Conservation (phyloP, 805 yeast species). For the Kazachstania bromeliacearum region DNA sequence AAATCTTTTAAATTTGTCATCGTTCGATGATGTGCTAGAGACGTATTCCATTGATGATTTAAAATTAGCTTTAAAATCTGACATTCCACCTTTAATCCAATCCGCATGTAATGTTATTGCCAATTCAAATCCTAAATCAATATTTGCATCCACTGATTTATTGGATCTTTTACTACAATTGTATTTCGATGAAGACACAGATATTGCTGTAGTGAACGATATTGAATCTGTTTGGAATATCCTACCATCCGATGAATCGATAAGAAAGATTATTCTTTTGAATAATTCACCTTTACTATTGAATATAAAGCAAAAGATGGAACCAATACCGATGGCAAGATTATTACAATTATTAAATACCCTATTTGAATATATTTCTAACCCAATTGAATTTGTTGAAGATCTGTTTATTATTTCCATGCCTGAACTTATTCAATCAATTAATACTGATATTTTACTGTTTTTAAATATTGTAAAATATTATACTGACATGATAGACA, state of each 20-base stretch:
- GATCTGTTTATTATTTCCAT: constrained; percentile 13
- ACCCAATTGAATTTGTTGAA: constrained; percentile 12
- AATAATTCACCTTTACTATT: constrained; percentile 15
- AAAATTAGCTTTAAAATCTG: constrained; percentile 15
- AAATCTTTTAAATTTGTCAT: constrained; percentile 10
- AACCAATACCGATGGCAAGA: constrained; percentile 16
- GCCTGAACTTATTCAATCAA: constrained; percentile 9
- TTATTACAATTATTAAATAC: constrained; percentile 15
- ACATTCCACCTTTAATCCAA: constrained; percentile 11
- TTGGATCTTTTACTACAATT: constrained; percentile 16
- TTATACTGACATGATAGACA: constrained; percentile 11
- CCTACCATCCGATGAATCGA: constrained; percentile 15
- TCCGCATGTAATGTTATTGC: constrained; percentile 23
- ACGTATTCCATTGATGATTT: constrained; percentile 18
- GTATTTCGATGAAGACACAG: constrained; percentile 17
- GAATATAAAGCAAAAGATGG: constrained; percentile 9
- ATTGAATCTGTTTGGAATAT: constrained; percentile 17
- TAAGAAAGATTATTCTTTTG: constrained; percentile 16
- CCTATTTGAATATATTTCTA: constrained; percentile 7
- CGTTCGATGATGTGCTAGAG: constrained; percentile 19
- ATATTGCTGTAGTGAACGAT: constrained; percentile 14
- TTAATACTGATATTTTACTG: constrained; percentile 15
- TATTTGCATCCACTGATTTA: constrained; percentile 15
- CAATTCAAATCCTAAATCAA: constrained; percentile 21
- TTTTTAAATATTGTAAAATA: constrained; percentile 20